These are phyloP conservation scores for Debaryomyces subglobosus DNA, from an alignment of 1,139 yeast genomes.

Conservation along the genomic window DNA sequence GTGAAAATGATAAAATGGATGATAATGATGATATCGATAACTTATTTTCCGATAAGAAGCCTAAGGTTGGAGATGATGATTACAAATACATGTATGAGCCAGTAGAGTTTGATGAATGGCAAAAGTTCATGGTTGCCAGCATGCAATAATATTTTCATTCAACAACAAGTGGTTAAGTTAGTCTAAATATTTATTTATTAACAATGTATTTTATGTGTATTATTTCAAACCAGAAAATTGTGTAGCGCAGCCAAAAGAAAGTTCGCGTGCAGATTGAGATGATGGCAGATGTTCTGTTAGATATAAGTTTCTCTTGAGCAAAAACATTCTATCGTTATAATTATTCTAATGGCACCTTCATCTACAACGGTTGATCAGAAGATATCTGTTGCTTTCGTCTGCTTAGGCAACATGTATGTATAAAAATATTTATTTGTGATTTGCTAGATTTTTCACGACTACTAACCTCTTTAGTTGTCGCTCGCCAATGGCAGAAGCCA, in stretches of 20 bases:
- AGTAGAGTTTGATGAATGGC: slow-evolving; percentile 46
- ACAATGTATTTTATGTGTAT: slow-evolving; percentile 3
- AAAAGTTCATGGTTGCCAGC: slow-evolving; percentile 27
- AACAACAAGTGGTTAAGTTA: neutral
- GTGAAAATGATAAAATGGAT: slow-evolving; percentile 27
- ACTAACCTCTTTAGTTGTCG: slow-evolving; percentile 62
- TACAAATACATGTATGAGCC: slow-evolving; percentile 35
- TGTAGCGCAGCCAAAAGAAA: neutral
- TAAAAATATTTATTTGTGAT: neutral
- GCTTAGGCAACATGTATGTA: slow-evolving; percentile 85
- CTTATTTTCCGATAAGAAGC: slow-evolving; percentile 41
- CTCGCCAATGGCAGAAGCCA: slow-evolving; percentile 98
- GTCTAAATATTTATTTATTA: neutral
- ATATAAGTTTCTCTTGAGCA: neutral
- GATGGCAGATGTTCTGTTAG: neutral
- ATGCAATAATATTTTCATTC: slow-evolving; percentile 13
- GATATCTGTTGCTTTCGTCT: slow-evolving; percentile 81
- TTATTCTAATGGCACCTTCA: neutral
- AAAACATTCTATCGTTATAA: neutral
- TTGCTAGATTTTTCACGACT: neutral
- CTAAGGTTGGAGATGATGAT: slow-evolving; percentile 27
- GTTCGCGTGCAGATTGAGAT: neutral
- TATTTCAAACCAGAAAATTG: neutral
- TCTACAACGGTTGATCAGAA: slow-evolving; percentile 26
- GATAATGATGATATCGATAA: slow-evolving; percentile 37